phyloP scores from a whole-genome alignment of 1,139 yeast species.

The Candida sp. region DNA sequence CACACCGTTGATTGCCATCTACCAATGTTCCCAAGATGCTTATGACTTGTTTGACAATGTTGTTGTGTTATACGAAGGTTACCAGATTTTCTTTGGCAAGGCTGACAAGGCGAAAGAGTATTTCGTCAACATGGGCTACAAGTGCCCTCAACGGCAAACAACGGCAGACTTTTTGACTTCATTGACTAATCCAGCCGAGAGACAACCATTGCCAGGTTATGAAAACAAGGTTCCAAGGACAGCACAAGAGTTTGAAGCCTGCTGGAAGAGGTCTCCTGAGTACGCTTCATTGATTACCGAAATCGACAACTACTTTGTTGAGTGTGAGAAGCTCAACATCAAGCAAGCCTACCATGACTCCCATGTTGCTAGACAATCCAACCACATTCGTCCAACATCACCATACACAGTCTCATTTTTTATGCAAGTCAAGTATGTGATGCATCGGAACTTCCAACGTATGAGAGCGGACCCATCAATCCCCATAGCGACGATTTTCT shows the following conservation, averaged over 20 bases:
- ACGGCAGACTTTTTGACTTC: slow-evolving; percentile 85
- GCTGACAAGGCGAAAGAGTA: slow-evolving; percentile 57
- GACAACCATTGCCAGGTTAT: slow-evolving; percentile 54
- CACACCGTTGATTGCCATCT: slow-evolving; percentile 76
- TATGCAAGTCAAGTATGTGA: slow-evolving; percentile 36
- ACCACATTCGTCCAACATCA: slow-evolving; percentile 24
- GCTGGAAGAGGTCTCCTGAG: slow-evolving; percentile 28
- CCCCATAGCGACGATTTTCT: slow-evolving; percentile 27
- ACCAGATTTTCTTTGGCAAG: slow-evolving; percentile 77
- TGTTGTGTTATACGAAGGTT: slow-evolving; percentile 73
- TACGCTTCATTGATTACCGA: slow-evolving; percentile 16
- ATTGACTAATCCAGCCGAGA: slow-evolving; percentile 70
- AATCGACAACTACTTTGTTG: slow-evolving; percentile 20
- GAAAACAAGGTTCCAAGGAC: slow-evolving; percentile 29
- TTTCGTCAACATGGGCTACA: slow-evolving; percentile 52
- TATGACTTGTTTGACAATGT: slow-evolving; percentile 72
- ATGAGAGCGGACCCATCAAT: slow-evolving; percentile 34
- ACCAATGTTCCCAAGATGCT: slow-evolving; percentile 47
- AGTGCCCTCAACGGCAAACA: slow-evolving; percentile 76
- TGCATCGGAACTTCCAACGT: slow-evolving; percentile 30
- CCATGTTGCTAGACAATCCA: slow-evolving; percentile 35
- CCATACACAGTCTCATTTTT: slow-evolving; percentile 37
- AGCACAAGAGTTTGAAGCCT: slow-evolving; percentile 25
- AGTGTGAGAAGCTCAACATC: slow-evolving; percentile 9
- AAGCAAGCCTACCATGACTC: slow-evolving; percentile 20